Evolutionary conservation across 208 protist species (phyloP), one percentile per base, ranked within the genome.

Genomic region (Leptomonas pyrrhocoris): DNA sequence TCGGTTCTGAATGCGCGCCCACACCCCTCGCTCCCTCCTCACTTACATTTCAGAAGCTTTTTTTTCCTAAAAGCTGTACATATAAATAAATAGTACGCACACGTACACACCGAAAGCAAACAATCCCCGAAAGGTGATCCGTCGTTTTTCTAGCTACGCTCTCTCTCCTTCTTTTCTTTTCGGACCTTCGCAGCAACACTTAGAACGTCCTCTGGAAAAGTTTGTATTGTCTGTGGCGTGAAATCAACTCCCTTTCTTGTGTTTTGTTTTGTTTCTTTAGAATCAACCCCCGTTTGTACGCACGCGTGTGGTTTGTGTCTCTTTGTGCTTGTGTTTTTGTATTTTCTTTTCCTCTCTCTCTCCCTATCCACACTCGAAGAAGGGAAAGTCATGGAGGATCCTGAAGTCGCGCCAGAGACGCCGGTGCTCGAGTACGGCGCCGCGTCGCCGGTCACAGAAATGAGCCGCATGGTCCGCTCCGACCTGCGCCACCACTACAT

Each of bases 401-500:
- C 49, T 13, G 57, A 72, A 34, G 18, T 43, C 21, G 23, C 45
- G n/a, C 27, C 15, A 2, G 23, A 27, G 43, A 6, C 53, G 58
- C 45, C 19, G 16, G 56, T 25, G 0, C 38, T 48, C 23, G 19
- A 43, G 16, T 45, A 68, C 23, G 64, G 66, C 55, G 43, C 13
- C 64, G 13, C 18, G 18, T 36, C 3, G 25, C 23, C 59, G 6
- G 18, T 28, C 27, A 57, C 64, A 18, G 51, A 75, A 38, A 45
- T 80, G 61, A 56, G 58, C 50, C 67, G 73, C 48, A 48, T 50
- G 8, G 73, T 88, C 61, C 88, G 89, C 49, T 85, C 83, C 30
- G 93, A 97, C 60, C 36, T 89, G 11, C 88, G 90, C 30, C 93
- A 97, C 72, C 65, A 89, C 68, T 95, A 97, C 79, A 45, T 97